These are phyloP conservation scores for Quercus suber DNA, from an alignment of 306 rosid species.

Conservation along the genomic window DNA sequence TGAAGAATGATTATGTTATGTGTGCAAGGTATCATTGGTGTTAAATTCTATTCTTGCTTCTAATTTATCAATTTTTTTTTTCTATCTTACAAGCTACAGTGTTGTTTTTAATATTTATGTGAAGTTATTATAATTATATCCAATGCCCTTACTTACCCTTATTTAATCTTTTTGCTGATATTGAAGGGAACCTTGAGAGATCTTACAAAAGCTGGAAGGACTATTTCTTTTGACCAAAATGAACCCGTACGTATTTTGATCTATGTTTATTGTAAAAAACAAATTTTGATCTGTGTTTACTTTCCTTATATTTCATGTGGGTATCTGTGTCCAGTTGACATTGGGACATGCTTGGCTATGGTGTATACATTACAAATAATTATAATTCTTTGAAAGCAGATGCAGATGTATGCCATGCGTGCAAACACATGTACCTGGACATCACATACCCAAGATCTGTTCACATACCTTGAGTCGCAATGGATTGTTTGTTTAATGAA, in stretches of 20 bases:
- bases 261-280: background rate
- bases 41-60: no score
- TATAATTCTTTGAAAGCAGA: background rate
- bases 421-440: background rate
- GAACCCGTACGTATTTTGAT: slow-evolving; percentile 41
- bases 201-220: slow-evolving; percentile 63
- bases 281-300: slow-evolving; percentile 8
- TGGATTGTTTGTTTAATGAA: no score
- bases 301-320: background rate
- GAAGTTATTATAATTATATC: slow-evolving; percentile 5
- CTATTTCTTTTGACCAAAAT: slow-evolving; percentile 41
- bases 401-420: background rate
- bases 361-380: background rate
- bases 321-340: background rate
- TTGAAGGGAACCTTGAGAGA: slow-evolving; percentile 79
- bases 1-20: no score
- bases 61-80: no score
- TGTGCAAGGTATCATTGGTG: no score
- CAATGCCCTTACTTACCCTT: slow-evolving; percentile 16
- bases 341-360: background rate
- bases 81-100: background rate
- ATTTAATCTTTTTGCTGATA: slow-evolving; percentile 15
- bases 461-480: background rate
- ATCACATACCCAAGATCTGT: background rate
- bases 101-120: background rate